Base-by-base conservation (phyloP, 768 basidiomycete species). In the Lyophyllum decastes region DNA sequence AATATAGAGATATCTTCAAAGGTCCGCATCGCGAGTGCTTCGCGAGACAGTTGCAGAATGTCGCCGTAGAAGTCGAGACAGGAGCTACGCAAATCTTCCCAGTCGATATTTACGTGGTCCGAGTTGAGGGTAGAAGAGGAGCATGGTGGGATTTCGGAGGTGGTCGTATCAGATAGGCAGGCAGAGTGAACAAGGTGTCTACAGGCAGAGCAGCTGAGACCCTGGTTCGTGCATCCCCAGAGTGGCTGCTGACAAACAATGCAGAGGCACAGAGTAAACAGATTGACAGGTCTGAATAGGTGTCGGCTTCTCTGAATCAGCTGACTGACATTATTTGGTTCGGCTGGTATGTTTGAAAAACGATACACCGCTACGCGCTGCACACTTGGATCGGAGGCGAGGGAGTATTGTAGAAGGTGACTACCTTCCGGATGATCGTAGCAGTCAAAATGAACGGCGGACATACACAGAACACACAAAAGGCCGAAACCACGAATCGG, bases 251-350 rank as follows among this genome's bases (percentile, higher is more conserved):
- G 76, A 68, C 92, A 95, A 4, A 79, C 66, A 58, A 82, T 78
- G 66, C 92, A 95, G 9, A 88, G 77, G n/a, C 82, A 82, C 8
- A 93, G 70, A 24, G 85, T 88, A 72, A 94, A 93, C 43, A 90
- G 69, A 63, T 88, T 92, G 58, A 85, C 81, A 9, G 72, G 64
- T 40, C 72, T 70, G 67, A 94, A 87, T 1, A 66, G 63, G 65
- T 93, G 90, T 30, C 73, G 66, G 14, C 73, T 72, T 30, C 68
- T 64, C 48, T 60, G 61, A 22, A 70, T 51, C 43, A 58, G 40
- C 25, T 62, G 54, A 21, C 53, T 60, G 17, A 30, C 16, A 66
- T 64, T 48, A 70, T 27, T 68, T 47, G 73, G 70, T 34, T 70
- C 65, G 21, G 73, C 65, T 14, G 81, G 68, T 44, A 84, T 62